Percentiles rank a stretch among this genome's conserved stretches.
Conservation (phyloP, 148 eudicot species). For the Silene uniflora region DNA sequence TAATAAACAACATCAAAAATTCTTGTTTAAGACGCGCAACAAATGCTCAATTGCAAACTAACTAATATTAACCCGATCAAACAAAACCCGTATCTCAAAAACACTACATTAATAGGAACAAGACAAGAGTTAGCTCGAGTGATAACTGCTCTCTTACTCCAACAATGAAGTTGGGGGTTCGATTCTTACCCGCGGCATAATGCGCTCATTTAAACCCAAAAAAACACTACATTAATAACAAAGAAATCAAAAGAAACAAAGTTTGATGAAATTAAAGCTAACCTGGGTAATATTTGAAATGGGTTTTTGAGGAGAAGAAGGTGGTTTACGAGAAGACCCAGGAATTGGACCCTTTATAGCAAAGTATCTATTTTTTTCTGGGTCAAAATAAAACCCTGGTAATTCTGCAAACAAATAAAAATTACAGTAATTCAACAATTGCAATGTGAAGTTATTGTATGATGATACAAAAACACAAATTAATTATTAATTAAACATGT, state of each 20-base stretch:
- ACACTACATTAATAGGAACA: no score
- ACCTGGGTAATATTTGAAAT: conserved; percentile 24
- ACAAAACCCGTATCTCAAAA: not conserved
- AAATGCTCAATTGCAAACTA: no score
- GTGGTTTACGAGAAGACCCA: conserved; percentile 44
- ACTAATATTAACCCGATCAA: not conserved
- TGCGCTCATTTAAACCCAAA: not conserved
- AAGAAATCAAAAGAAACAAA: no score
- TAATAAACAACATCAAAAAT: no score
- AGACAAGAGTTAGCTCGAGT: no score
- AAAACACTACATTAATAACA: no score
- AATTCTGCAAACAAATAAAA: conserved; percentile 36
- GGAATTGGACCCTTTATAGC: conserved; percentile 65
- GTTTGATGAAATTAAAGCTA: not conserved
- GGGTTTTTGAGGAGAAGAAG: conserved; percentile 19
- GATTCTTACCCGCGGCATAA: no score
- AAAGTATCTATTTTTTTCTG: conserved; percentile 68
- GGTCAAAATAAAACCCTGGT: conserved; percentile 72
- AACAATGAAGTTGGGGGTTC: no score
- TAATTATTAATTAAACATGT: no score
- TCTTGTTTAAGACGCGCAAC: no score
- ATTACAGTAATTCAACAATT: not conserved
- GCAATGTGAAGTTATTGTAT: not conserved
- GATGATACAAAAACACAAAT: no score
- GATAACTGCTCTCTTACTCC: no score